phyloP scores from a whole-genome alignment of 495 filamentous ascomycete species.

The Eremomyces bilateralis region DNA sequence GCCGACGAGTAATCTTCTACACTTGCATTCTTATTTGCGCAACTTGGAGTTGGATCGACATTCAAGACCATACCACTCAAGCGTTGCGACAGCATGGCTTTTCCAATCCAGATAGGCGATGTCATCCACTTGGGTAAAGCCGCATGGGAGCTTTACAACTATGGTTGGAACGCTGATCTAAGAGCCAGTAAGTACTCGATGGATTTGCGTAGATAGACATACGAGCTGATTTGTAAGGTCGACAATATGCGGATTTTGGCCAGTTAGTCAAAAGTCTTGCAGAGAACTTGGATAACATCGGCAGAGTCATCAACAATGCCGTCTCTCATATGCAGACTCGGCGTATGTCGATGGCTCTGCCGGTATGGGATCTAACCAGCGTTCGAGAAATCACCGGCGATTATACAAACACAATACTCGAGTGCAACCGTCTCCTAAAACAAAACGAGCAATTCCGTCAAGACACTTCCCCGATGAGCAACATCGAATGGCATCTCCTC shows the following conservation, averaged over 20 bases:
- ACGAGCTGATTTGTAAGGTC: slow-evolving; percentile 2
- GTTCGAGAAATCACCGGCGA: slow-evolving; percentile 13
- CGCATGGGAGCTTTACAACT: slow-evolving; percentile 1
- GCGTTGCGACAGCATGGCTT: slow-evolving; percentile 3
- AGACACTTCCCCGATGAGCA: not conserved
- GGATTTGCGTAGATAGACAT: not conserved
- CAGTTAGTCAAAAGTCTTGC: slow-evolving; percentile 9
- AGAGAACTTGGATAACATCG: slow-evolving; percentile 7
- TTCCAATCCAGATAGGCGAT: not conserved
- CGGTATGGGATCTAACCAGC: slow-evolving; percentile 6
- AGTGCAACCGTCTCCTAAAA: slow-evolving; percentile 10
- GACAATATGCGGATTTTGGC: slow-evolving; percentile 10
- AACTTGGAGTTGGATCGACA: too few species aligned
- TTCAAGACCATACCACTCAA: too few species aligned
- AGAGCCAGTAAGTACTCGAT: slow-evolving; percentile 8
- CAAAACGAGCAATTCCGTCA: slow-evolving; percentile 6
- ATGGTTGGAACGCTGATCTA: slow-evolving; percentile 6
- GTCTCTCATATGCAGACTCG: not conserved
- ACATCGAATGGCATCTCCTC: slow-evolving; percentile 11
- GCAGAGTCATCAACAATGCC: slow-evolving; percentile 7
- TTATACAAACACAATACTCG: slow-evolving; percentile 9
- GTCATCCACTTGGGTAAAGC: not conserved
- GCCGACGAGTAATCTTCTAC: too few species aligned
- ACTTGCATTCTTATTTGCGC: too few species aligned
- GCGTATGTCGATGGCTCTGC: slow-evolving; percentile 8